These are phyloP conservation scores for Aspergillus conjunctus DNA, from an alignment of 495 filamentous ascomycete genomes.

Conservation along the genomic window DNA sequence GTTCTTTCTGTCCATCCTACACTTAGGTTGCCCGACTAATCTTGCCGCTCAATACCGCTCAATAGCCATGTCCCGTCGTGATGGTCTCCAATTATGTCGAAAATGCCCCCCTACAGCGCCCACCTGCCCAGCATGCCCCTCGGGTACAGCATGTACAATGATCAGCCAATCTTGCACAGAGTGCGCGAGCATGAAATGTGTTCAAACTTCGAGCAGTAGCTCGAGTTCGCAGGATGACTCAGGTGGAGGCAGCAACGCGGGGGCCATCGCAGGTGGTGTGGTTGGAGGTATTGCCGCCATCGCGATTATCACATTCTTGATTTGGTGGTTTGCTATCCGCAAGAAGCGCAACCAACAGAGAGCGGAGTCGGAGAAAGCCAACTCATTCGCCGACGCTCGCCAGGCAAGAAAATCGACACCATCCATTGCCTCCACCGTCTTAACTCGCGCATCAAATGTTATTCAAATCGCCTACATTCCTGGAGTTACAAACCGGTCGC, in stretches of 20 bases:
- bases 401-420: constrained; percentile 83
- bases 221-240: constrained; percentile 28
- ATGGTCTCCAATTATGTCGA: constrained; percentile 52
- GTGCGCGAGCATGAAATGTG: constrained; percentile 64
- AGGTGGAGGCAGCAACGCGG: constrained; percentile 60
- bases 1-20: not conserved
- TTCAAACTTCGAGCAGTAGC: constrained; percentile 40
- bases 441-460: constrained; percentile 95
- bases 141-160: constrained; percentile 57
- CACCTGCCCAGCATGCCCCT: constrained; percentile 52
- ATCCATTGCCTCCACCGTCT: constrained; percentile 92
- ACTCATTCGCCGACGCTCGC: constrained; percentile 64
- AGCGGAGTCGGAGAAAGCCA: constrained; percentile 54
- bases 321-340: constrained; percentile 88
- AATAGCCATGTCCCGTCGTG: constrained; percentile 29
- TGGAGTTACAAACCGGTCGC: constrained; percentile 91
- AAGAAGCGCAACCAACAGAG: constrained; percentile 65
- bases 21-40: not conserved
- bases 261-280: constrained; percentile 84
- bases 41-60: not conserved
- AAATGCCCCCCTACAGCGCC: constrained; percentile 46
- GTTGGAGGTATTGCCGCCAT: constrained; percentile 73
- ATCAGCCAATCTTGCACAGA: constrained; percentile 54
- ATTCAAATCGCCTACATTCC: constrained; percentile 99
- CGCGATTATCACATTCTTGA: constrained; percentile 69